Conservation (phyloP, 163 green algal species). For the Coccomyxa subellipsoidea region DNA sequence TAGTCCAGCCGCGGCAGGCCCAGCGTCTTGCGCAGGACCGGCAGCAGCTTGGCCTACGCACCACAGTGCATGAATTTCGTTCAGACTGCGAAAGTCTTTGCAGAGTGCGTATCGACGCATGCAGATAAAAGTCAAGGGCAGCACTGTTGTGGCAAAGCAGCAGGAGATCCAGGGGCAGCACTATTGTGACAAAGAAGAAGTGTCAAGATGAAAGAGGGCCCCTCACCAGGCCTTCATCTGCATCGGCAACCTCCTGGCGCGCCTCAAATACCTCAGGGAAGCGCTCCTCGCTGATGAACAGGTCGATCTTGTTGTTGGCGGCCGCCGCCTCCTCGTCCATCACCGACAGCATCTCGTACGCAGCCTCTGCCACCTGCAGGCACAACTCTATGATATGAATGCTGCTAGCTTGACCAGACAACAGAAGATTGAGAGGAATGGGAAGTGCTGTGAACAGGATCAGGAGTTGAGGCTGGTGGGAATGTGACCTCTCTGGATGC, state of each 20-base stretch:
- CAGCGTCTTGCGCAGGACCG: slow-evolving; percentile 48
- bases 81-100: no score
- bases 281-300: slow-evolving; percentile 44
- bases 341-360: slow-evolving; percentile 32
- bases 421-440: no score
- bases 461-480: background rate
- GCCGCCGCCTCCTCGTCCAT: slow-evolving; percentile 58
- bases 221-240: slow-evolving; percentile 36
- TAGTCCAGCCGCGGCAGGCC: slow-evolving; percentile 53
- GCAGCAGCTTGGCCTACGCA: slow-evolving; percentile 42
- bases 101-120: no score
- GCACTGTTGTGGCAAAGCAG: no score
- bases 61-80: no score
- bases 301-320: slow-evolving; percentile 52
- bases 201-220: no score
- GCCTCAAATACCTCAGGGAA: slow-evolving; percentile 50
- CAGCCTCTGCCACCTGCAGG: slow-evolving; percentile 26
- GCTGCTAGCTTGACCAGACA: no score
- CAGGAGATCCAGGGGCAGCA: no score
- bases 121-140: no score
- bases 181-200: no score
- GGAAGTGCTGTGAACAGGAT: no score
- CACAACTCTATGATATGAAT: background rate
- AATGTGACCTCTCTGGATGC: background rate
- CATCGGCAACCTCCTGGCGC: slow-evolving; percentile 35